Percentiles rank a stretch among this genome's conserved stretches.
These are phyloP conservation scores for Lipomyces sp. DNA, from an alignment of 805 yeast species.

Conservation along the genomic window DNA sequence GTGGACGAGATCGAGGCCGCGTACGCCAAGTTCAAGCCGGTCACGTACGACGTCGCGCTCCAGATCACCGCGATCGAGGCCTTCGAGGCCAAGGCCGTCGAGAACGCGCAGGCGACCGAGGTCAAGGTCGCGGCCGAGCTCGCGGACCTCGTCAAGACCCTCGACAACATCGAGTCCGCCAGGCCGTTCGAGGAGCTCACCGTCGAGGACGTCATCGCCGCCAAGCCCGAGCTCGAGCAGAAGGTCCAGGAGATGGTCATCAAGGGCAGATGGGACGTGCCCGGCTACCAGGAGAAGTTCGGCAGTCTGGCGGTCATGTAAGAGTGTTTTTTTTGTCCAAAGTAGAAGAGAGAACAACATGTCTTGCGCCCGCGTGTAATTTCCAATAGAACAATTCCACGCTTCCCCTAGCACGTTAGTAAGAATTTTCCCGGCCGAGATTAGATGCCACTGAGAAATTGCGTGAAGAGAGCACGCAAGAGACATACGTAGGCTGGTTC, in stretches of 20 bases:
- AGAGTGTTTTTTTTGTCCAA: neutral
- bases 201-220: constrained; percentile 88
- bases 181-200: constrained; percentile 98
- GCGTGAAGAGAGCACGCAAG: too few species aligned
- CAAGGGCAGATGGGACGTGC: constrained; percentile 97
- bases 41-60: constrained; percentile 78
- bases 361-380: neutral
- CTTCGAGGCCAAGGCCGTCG: constrained; percentile 91
- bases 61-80: constrained; percentile 89
- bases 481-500: too few species aligned
- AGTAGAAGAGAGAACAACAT: neutral
- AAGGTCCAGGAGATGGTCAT: constrained; percentile 92
- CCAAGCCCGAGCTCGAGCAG: constrained; percentile 96
- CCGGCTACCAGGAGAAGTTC: constrained; percentile 97
- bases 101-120: constrained; percentile 93
- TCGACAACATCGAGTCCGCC: constrained; percentile 90
- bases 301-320: constrained; percentile 92
- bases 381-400: neutral
- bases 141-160: constrained; percentile 77
- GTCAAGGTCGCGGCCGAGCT: constrained; percentile 82
- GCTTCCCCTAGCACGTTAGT: too few species aligned
- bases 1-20: constrained; percentile 78
- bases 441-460: too few species aligned
- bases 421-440: too few species aligned
- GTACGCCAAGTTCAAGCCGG: constrained; percentile 73